A percentile compares a stretch with the other conserved stretches of the same genome.
Conservation (phyloP, 2,329 filamentous ascomycete genomes). For the Pseudogymnoascus sp. region DNA sequence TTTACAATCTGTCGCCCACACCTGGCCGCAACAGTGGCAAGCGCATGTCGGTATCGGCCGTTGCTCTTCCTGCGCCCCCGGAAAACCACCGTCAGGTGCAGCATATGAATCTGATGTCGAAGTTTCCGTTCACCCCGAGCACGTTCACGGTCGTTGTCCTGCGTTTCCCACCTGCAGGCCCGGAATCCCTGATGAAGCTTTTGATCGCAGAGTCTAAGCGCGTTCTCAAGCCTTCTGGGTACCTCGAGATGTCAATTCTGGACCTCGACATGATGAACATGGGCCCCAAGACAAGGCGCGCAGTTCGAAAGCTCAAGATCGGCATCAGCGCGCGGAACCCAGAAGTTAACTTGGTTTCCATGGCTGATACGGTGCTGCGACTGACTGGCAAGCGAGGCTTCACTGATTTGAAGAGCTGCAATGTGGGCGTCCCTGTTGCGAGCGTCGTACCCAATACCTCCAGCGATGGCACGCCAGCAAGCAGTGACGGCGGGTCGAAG, state of each 20-base stretch:
- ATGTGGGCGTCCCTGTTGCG: conserved; percentile 70
- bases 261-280: conserved; percentile 79
- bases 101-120: conserved; percentile 48
- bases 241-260: conserved; percentile 71
- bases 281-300: conserved; percentile 63
- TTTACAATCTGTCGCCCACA: conserved; percentile 66
- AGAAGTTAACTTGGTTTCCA: conserved; percentile 54
- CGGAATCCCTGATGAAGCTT: conserved; percentile 63
- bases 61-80: conserved; percentile 50
- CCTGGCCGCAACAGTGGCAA: conserved; percentile 41
- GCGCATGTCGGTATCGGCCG: conserved; percentile 26
- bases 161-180: conserved; percentile 66
- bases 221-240: conserved; percentile 70
- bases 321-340: conserved; percentile 56
- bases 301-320: conserved; percentile 66
- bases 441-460: conserved; percentile 40
- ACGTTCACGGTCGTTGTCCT: conserved; percentile 73
- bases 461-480: conserved; percentile 20
- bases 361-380: conserved; percentile 56
- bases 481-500: conserved; percentile 21
- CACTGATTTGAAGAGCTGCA: conserved; percentile 65
- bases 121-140: conserved; percentile 69
- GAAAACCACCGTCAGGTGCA: conserved; percentile 72
- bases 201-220: conserved; percentile 70
- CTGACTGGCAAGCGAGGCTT: conserved; percentile 66